Conservation (phyloP, 1,284 basidiomycete species). For the Ustilago sp. region DNA sequence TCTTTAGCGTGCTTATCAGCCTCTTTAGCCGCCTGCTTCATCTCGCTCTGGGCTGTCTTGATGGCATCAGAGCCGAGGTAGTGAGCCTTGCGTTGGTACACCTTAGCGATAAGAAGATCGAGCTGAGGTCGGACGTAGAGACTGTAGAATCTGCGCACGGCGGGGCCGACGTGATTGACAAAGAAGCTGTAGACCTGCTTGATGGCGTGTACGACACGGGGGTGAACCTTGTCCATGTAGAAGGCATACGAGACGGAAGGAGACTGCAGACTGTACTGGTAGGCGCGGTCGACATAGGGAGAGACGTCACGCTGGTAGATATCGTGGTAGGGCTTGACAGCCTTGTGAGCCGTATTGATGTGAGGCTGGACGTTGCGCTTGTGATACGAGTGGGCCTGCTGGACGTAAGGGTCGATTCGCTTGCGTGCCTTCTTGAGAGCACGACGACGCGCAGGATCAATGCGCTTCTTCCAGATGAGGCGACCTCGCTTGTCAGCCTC, state of each 20-base stretch:
- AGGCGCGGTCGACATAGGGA: slow-evolving; percentile 59
- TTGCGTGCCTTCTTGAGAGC: slow-evolving; percentile 53
- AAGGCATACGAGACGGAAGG: slow-evolving; percentile 48
- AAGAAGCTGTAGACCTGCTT: slow-evolving; percentile 55
- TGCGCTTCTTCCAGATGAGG: slow-evolving; percentile 57
- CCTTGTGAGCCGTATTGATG: slow-evolving; percentile 52
- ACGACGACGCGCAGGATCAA: slow-evolving; percentile 57
- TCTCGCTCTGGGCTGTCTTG: slow-evolving; percentile 44
- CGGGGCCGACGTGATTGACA: slow-evolving; percentile 58
- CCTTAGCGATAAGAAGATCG: slow-evolving; percentile 53
- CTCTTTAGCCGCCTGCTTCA: slow-evolving; percentile 34
- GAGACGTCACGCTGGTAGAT: slow-evolving; percentile 66
- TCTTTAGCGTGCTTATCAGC: slow-evolving; percentile 43
- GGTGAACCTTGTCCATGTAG: slow-evolving; percentile 64
- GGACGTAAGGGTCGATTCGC: slow-evolving; percentile 59
- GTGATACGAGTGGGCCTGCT: slow-evolving; percentile 56
- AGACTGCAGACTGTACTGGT: slow-evolving; percentile 46
- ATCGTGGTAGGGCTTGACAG: slow-evolving; percentile 63
- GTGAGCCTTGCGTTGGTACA: slow-evolving; percentile 58
- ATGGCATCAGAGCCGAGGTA: slow-evolving; percentile 51
- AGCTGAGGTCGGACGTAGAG: slow-evolving; percentile 60
- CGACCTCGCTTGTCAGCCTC: slow-evolving; percentile 49
- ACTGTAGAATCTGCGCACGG: slow-evolving; percentile 52
- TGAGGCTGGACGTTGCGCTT: slow-evolving; percentile 62
- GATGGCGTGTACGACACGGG: slow-evolving; percentile 46